A percentile compares a stretch with the other conserved stretches of the same genome.
These are phyloP conservation scores for Teunomyces kruisii DNA, from an alignment of 805 yeast species.

Conservation along the genomic window DNA sequence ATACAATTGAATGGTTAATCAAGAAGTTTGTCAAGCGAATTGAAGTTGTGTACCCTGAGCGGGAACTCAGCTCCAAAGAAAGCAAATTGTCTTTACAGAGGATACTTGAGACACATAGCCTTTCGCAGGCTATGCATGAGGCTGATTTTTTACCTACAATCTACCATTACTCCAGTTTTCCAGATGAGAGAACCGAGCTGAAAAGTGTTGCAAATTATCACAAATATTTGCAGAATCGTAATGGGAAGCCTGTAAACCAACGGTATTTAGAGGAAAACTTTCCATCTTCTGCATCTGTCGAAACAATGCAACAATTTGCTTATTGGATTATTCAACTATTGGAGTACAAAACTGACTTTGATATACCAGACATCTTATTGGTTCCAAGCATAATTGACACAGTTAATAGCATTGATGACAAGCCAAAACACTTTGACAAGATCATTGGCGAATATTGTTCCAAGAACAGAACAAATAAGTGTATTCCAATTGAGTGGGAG, in stretches of 20 bases:
- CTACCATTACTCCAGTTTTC: conserved; percentile 2
- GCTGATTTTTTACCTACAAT: conserved; percentile 1
- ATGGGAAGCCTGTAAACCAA: neutral
- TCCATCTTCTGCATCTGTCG: neutral
- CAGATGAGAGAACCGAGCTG: neutral
- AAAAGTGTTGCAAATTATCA: neutral
- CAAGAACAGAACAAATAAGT: neutral
- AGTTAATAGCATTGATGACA: neutral
- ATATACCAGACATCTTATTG: neutral
- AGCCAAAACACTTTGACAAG: neutral
- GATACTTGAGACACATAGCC: conserved; percentile 1
- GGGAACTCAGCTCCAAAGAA: neutral
- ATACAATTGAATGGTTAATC: conserved; percentile 1
- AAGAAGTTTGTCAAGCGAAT: neutral
- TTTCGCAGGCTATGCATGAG: neutral
- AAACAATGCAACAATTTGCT: neutral
- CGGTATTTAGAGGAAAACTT: neutral
- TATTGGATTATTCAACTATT: conserved; percentile 1
- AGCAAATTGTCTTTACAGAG: conserved; percentile 1
- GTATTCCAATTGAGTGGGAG: conserved; percentile 1
- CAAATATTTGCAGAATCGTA: neutral
- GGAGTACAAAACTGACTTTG: conserved; percentile 1
- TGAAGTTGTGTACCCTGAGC: neutral
- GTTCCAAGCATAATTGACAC: neutral
- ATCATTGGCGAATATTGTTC: neutral